Evolutionary conservation across 2,329 filamentous ascomycete genomes (phyloP), one percentile per base, ranked within the genome.

Genomic region (Ascosphaera acerosa): DNA sequence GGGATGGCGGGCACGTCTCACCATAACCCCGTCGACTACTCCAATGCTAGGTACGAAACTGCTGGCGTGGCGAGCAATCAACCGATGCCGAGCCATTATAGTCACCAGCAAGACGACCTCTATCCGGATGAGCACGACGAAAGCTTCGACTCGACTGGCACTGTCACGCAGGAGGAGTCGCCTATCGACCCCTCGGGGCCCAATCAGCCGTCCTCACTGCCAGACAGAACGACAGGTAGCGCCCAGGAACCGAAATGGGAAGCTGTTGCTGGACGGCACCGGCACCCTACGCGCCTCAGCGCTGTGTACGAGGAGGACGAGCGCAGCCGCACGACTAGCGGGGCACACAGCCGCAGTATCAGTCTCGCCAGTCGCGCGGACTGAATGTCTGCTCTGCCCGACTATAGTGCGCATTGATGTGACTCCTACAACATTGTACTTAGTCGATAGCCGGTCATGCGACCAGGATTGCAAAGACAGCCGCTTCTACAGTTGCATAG

Each of bases 241-340:
- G 7, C 26, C 16, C 12, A 6, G 26, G 26, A 28, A 2, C 62
- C 69, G 2, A 71, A 66, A 10, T 89, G 78, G 77, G 76, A 87
- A 38, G 53, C 55, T n/a, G 58, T 78, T 38, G 71, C 73, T 15
- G 64, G 70, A 4, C 49, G 59, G 34, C 81, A 90, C 50, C 77
- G 87, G 41, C 80, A 91, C 51, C 81, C 81, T 0, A 90, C 81
- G 6, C 61, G 82, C 34, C 57, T 91, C 38, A 90, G 80, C 48
- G 81, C 90, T 51, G 81, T 91, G 17, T 62, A 87, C 18, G 75
- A 81, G 45, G 80, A 89, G 38, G 77, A 87, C 40, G 78, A 89
- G 51, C 62, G 70, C 31, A 77, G 75, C 33, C 51, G 55, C 18
- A 59, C 58, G n/a, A 61, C 26, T 14, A 28, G 26, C n/a, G 26